Evolutionary conservation across 1,139 yeast species (phyloP).

Genomic region (Kluyveromyces sp.): DNA sequence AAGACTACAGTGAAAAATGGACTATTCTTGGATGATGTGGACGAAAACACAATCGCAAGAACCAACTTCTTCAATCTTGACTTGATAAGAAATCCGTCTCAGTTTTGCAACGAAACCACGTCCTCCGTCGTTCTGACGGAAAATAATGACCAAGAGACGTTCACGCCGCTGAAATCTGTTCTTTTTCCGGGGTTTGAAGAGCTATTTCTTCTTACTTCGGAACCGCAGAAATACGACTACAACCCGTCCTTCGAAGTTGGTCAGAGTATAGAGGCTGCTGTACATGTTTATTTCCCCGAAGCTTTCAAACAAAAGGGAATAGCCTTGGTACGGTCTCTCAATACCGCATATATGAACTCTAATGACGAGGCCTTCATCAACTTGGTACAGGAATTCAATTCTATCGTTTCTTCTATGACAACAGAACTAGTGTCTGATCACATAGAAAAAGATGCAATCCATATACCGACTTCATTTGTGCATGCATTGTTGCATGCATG

Average conservation of each 20-base stretch:
- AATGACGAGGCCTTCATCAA: constrained; percentile 32
- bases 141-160: constrained; percentile 10
- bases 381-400: constrained; percentile 39
- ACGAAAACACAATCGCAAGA: neutral
- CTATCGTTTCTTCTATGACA: constrained; percentile 33
- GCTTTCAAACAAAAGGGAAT: constrained; percentile 36
- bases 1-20: neutral
- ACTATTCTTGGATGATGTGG: neutral
- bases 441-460: constrained; percentile 31
- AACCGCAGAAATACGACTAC: constrained; percentile 25
- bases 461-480: constrained; percentile 50
- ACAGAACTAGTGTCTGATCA: constrained; percentile 33
- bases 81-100: constrained; percentile 3
- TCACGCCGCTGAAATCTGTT: constrained; percentile 18
- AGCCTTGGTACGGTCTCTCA: constrained; percentile 42
- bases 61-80: neutral
- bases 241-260: constrained; percentile 73
- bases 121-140: constrained; percentile 14
- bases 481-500: constrained; percentile 67
- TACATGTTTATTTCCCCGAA: constrained; percentile 40
- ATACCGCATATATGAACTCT: constrained; percentile 37
- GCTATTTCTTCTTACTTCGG: constrained; percentile 25
- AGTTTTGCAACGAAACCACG: constrained; percentile 11
- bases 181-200: constrained; percentile 29
- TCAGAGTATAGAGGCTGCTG: constrained; percentile 45